A percentile compares a stretch with the other conserved stretches of the same genome.
phyloP scores from a whole-genome alignment of 129 eudicot species.

The Chrysanthemum lavandulifolium region DNA sequence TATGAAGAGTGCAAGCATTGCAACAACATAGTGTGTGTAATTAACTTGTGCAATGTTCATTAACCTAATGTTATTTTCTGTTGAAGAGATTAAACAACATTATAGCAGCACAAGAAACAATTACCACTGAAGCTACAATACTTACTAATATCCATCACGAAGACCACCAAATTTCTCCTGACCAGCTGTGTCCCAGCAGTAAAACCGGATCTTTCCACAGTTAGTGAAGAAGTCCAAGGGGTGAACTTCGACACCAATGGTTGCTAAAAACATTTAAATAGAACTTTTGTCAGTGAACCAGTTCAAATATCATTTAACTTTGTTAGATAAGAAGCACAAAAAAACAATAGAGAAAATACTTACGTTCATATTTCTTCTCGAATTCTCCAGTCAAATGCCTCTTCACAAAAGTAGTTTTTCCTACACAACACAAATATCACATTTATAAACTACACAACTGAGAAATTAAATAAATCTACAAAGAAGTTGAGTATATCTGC shows the following conservation, averaged over 20 bases:
- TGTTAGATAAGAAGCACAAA: too few species aligned
- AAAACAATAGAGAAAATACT: not conserved
- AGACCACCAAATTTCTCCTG: constrained; percentile 80
- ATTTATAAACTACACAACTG: too few species aligned
- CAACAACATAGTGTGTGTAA: not conserved
- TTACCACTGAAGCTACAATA: not conserved
- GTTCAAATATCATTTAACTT: not conserved
- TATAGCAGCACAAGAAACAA: too few species aligned
- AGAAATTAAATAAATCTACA: too few species aligned
- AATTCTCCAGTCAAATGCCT: constrained; percentile 60
- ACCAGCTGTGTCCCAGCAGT: constrained; percentile 83
- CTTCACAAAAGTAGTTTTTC: constrained; percentile 60
- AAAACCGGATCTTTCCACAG: constrained; percentile 67
- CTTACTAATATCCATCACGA: constrained; percentile 55
- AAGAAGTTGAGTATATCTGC: too few species aligned
- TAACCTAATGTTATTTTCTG: not conserved
- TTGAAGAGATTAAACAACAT: not conserved
- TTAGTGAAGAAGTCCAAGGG: constrained; percentile 72
- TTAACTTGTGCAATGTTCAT: not conserved
- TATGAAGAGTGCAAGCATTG: not conserved
- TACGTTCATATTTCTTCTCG: constrained; percentile 66
- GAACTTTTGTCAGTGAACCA: not conserved
- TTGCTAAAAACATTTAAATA: constrained; percentile 32
- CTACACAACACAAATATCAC: constrained; percentile 20
- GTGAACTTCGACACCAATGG: constrained; percentile 79